These are phyloP conservation scores for Curvularia eragrostidis DNA, from an alignment of 2,329 filamentous ascomycete genomes.

Conservation along the genomic window DNA sequence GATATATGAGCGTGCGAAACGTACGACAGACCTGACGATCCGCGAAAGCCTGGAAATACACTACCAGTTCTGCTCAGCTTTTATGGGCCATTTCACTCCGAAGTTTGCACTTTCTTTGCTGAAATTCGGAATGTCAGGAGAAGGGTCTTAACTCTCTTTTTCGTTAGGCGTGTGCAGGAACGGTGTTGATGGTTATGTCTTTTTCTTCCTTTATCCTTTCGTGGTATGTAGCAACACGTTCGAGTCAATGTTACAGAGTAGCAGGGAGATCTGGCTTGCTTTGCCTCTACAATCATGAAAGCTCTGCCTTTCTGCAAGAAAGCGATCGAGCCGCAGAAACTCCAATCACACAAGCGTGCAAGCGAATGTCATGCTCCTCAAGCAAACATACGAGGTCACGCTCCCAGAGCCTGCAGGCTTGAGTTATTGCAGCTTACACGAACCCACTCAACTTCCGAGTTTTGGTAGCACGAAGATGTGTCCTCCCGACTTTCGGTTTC, in stretches of 20 bases:
- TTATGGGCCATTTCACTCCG: constrained; percentile 18
- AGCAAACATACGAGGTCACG: neutral
- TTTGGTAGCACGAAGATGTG: neutral
- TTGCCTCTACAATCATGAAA: constrained; percentile 5
- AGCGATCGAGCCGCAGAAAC: constrained; percentile 1
- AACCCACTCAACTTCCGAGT: constrained; percentile 1
- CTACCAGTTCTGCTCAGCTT: constrained; percentile 30
- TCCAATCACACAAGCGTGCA: constrained; percentile 1
- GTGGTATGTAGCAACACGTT: constrained; percentile 37
- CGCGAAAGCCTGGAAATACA: constrained; percentile 3
- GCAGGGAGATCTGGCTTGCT: constrained; percentile 5
- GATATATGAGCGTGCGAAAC: constrained; percentile 15
- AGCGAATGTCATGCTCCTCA: neutral
- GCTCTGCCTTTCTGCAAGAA: neutral
- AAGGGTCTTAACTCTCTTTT: constrained; percentile 32
- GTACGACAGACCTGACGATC: neutral
- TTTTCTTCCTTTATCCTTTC: constrained; percentile 24
- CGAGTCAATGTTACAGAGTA: constrained; percentile 15
- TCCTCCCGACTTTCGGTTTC: neutral
- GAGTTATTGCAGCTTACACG: neutral
- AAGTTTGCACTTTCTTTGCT: constrained; percentile 16
- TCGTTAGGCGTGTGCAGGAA: constrained; percentile 32
- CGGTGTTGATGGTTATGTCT: constrained; percentile 33
- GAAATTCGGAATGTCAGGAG: constrained; percentile 23
- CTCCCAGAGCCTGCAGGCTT: neutral